Conservation (phyloP, 2,329 filamentous ascomycete species). For the Cytospora schulzeri region DNA sequence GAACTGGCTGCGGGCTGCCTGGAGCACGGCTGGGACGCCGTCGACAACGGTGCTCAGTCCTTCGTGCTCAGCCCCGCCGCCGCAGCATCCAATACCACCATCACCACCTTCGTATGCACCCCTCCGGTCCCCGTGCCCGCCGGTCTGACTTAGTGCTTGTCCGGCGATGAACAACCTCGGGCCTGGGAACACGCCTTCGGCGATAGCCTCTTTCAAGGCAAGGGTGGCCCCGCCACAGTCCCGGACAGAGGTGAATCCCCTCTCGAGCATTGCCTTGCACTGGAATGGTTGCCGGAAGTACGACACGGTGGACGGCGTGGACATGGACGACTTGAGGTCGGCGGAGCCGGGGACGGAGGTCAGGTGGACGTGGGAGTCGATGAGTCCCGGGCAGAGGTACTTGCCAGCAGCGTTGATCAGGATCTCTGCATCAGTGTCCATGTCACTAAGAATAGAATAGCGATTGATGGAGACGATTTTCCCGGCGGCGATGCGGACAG, state of each 20-base stretch:
- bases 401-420: conserved; percentile 45
- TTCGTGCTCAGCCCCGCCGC: conserved; percentile 34
- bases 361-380: conserved; percentile 54
- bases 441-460: fast-evolving
- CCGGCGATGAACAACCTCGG: conserved; percentile 59
- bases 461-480: conserved; percentile 35
- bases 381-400: conserved; percentile 53
- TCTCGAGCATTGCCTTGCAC: conserved; percentile 51
- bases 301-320: conserved; percentile 40
- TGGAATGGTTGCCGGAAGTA: conserved; percentile 51
- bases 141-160: conserved; percentile 58
- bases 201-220: conserved; percentile 58
- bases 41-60: conserved; percentile 50
- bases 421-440: conserved; percentile 16
- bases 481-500: conserved; percentile 41
- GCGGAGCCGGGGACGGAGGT: conserved; percentile 46
- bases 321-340: conserved; percentile 40
- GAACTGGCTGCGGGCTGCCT: conserved; percentile 55
- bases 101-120: conserved; percentile 42
- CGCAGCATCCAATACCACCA: conserved; percentile 47
- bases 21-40: conserved; percentile 57
- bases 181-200: conserved; percentile 56
- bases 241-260: conserved; percentile 61
- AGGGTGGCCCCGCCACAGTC: conserved; percentile 60
- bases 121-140: conserved; percentile 58